Percentiles rank a stretch among this genome's conserved stretches.
Evolutionary conservation across 2,329 filamentous ascomycete genomes (phyloP).

Genomic region (Mollisia scopiformis): DNA sequence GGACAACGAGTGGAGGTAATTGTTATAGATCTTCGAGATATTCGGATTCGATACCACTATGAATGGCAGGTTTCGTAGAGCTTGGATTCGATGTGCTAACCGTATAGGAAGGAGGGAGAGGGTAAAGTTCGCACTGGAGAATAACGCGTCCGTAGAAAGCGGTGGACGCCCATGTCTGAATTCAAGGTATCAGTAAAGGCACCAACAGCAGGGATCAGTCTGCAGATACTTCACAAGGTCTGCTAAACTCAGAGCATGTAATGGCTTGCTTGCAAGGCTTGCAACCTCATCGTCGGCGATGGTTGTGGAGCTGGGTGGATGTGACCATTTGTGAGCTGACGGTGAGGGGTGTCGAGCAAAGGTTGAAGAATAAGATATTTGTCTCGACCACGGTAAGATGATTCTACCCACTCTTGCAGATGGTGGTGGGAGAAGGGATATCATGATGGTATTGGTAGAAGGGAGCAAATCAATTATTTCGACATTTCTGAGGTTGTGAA

Average conservation of each 20-base stretch:
- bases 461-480: too few relatives aligned
- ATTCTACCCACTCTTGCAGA: conserved; percentile 23
- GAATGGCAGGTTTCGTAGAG: conserved; percentile 89
- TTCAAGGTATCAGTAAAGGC: not conserved
- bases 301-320: conserved; percentile 49
- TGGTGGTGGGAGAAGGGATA: conserved; percentile 40
- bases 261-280: conserved; percentile 73
- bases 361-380: not conserved
- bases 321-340: conserved; percentile 41
- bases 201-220: not conserved
- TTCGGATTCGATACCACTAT: conserved; percentile 99
- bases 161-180: conserved; percentile 79
- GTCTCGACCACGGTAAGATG: too few relatives aligned
- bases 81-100: conserved; percentile 91
- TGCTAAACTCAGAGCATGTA: conserved; percentile 81
- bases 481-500: too few relatives aligned
- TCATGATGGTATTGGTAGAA: conserved; percentile 51
- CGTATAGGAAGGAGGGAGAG: conserved; percentile 89
- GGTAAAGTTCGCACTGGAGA: conserved; percentile 94
- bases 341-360: conserved; percentile 32
- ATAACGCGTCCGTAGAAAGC: conserved; percentile 76
- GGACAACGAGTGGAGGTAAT: conserved; percentile 91
- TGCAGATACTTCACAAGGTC: conserved; percentile 78
- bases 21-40: conserved; percentile 91
- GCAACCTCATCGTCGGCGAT: conserved; percentile 77